Base-by-base conservation (phyloP, 75 land plant species). In the Chamaecyparis obtusa region DNA sequence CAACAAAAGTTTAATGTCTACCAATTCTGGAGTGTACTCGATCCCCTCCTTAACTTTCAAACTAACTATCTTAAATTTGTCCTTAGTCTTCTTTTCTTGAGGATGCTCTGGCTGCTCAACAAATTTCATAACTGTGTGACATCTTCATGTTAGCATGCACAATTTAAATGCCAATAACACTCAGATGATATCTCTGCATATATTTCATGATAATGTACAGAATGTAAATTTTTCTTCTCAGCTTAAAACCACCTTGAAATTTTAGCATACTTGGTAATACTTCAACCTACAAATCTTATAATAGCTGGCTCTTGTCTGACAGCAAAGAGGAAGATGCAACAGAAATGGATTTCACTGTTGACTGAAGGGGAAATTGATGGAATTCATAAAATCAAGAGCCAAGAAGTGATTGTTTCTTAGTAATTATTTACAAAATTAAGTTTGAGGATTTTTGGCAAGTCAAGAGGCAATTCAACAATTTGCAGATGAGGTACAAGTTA, bases 11-110 rank as follows among this genome's bases (percentile, higher is more conserved):
- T 8, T 9, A 0, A 75, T 48, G 83, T 92, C 88, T 86, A 98
- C 99, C 96, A 98, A 67, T 81, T 98, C 99, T 60, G 99, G 97
- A 10, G 95, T 92, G 86, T 93, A 98, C 13, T 98, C 99, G 87
- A 91, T 90, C 41, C 91, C 93, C 48, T 87, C 93, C 85, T 96
- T 95, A 86, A 98, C 99, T 87, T 97, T 93, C 87, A 98, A 89
- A 87, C 99, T 98, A 89, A 98, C 92, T 41, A 98, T 98, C 87
- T 95, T 96, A 84, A 98, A 98, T 87, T 98, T 98, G 76, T 95
- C 99, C 83, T 91, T 98, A 92, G 91, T 87, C 88, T 95, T 97
- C 83, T 95, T 95, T 39, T 91, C 92, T 82, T 96, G 94, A 89
- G 93, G 93, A 84, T 91, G 90, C 86, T 98, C 99, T 56, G 98